Percentiles rank a stretch among this genome's conserved stretches.
Conservation (phyloP, 169 alveolate genomes). For the Babesia ovis region DNA sequence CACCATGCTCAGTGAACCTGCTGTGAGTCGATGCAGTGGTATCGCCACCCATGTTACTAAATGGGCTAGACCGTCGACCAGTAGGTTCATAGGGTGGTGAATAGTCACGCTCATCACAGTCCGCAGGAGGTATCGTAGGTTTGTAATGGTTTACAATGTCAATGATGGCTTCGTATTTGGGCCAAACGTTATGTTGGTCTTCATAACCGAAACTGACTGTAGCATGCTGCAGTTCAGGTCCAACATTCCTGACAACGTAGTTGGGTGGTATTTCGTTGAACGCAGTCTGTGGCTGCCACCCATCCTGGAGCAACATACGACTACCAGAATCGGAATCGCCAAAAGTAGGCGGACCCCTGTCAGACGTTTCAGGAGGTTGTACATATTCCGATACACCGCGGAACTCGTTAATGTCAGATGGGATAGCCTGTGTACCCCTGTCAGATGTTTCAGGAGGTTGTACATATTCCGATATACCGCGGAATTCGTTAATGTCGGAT, state of each 20-base stretch:
- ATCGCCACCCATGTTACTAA: slow-evolving; percentile 54
- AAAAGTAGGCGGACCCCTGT: slow-evolving; percentile 24
- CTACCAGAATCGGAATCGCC: slow-evolving; percentile 5
- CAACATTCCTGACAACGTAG: slow-evolving; percentile 36
- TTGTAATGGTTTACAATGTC: slow-evolving; percentile 55
- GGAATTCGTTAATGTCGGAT: neutral
- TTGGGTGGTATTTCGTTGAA: slow-evolving; percentile 1
- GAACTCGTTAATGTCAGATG: neutral
- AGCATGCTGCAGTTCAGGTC: slow-evolving; percentile 10
- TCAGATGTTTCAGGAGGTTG: neutral
- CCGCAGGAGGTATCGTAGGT: slow-evolving; percentile 15
- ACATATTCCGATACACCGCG: neutral
- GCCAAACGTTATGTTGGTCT: neutral
- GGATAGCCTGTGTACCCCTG: neutral
- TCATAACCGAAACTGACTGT: slow-evolving; percentile 57
- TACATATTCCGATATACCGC: neutral
- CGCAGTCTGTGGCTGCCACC: neutral
- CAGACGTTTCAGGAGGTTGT: neutral
- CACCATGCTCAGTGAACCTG: slow-evolving; percentile 9
- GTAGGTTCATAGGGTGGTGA: neutral
- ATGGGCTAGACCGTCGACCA: neutral
- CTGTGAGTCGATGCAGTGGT: slow-evolving; percentile 32
- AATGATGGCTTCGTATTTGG: neutral
- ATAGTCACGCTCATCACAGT: neutral
- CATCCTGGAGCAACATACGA: neutral